phyloP scores from a whole-genome alignment of 805 yeast species.

The Yarrowia yakushimensis region DNA sequence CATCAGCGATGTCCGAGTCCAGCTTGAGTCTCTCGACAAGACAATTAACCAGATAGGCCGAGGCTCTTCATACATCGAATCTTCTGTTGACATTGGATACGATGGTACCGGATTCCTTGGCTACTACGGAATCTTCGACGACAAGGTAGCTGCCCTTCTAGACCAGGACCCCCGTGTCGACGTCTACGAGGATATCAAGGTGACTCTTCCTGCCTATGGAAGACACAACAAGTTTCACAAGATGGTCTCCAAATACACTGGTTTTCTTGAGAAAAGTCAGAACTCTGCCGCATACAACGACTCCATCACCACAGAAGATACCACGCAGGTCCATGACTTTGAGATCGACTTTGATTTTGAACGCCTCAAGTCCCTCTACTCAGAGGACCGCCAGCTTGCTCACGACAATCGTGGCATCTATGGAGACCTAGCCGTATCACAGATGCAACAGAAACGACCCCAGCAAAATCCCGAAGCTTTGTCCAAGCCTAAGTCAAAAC shows the following conservation, averaged over 20 bases:
- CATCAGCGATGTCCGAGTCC: not conserved
- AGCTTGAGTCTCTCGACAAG: constrained; percentile 12
- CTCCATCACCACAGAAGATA: not conserved
- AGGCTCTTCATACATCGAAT: constrained; percentile 10
- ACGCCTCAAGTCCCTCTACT: not conserved
- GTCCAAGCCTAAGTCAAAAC: not conserved
- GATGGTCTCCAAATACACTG: not conserved
- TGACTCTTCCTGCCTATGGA: constrained; percentile 7
- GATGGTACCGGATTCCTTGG: constrained; percentile 27
- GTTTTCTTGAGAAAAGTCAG: not conserved
- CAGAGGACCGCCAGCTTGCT: not conserved
- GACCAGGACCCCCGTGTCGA: constrained; percentile 30
- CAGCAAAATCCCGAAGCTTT: not conserved
- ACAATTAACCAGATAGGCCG: not conserved
- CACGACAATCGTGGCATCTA: not conserved
- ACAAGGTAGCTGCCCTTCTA: not conserved
- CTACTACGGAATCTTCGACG: constrained; percentile 16
- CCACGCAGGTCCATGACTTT: not conserved
- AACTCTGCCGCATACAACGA: not conserved
- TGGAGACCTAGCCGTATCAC: not conserved
- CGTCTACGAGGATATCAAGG: constrained; percentile 74
- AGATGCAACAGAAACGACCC: not conserved
- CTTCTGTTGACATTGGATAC: constrained; percentile 10
- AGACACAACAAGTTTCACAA: not conserved
- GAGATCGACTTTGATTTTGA: not conserved